Base-by-base conservation (phyloP, 352 stramenopile genomes). In the Pythium dissotocum region DNA sequence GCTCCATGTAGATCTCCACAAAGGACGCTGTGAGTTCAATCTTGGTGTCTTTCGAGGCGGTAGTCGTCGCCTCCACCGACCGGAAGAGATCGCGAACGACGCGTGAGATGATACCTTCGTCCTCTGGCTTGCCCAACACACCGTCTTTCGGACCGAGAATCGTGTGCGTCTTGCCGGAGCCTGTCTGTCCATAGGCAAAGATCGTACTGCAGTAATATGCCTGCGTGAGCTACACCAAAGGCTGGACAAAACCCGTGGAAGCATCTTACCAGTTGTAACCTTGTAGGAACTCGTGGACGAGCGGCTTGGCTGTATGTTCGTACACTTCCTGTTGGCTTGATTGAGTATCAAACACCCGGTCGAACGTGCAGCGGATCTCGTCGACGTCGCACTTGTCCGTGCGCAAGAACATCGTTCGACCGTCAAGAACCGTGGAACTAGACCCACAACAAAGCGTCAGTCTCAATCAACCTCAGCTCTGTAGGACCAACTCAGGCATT, bases 1-100 rank as follows among this genome's bases (percentile, higher is more conserved):
- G 80, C 67, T 96, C 88, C 85, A 94, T 93, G 77, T 96, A 96
- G 38, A 96, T 95, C 72, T 96, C 88, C 7, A 96, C 77, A 69
- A 95, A 91, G 2, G 85, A 94, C 33, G 83, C 77, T 13, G 63
- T 81, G 52, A 93, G 68, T 38, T 91, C 79, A 32, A 90, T 78
- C 18, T 64, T 51, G 2, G 65, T 26, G 49, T 65, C 56, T 14
- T 42, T 48, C 69, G 78, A 65, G 58, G 62, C 6, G 44, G 63
- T 9, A 10, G 32, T 66, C 2, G 26, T 69, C 2, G 35, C 24
- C 2, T 77, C 67, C 7, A 85, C 72, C 40, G 77, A 63, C 32
- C 58, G 44, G 52, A 80, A 90, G 24, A 91, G 65, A 28, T 89
- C 83, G 8, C 80, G 77, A 5, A 77, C 71, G 7, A 90, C 75